Base-by-base conservation (phyloP, 2,329 filamentous ascomycete species). In the Aspergillus sp. region DNA sequence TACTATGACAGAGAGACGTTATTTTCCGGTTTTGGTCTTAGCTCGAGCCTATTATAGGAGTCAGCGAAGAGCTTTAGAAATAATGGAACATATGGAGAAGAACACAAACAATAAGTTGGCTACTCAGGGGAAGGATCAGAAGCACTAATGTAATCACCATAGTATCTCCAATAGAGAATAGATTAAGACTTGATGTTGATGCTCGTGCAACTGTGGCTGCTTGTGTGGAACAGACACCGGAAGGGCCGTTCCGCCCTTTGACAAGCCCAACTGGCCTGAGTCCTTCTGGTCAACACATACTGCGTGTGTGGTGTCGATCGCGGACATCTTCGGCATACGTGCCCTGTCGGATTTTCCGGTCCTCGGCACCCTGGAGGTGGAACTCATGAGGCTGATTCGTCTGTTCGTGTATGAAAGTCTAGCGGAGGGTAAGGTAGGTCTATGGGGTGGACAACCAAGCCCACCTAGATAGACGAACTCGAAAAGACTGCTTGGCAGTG, bases 321-420 rank as follows among this genome's bases (percentile, higher is more conserved):
- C 39, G 15, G 53, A 44, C 52, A 42, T 19, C 23, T 25, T 54
- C 39, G 53, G 53, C 25, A 8, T 17, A 42, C 36, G 19, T n/a
- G 39, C 21, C 39, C 23, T 13, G 27, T 55, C 19, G 23, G n/a
- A 10, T 17, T 47, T 17, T 41, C 39, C 42, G 53, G 53, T 27
- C 23, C 15, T 42, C 30, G 19, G 39, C 30, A 32, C 23, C 39
- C 10, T 25, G 8, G 8, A 11, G 8, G n/a, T 23, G 42, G 39
- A 17, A 55, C 39, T 17, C 7, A 47, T 55, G 53, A 47, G 53
- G 39, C 39, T 55, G 53, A 55, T 55, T 55, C 30, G 53, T 30
- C 39, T 32, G 53, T 36, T 36, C 41, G 53, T 36, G 3, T 54
- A 44, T 13, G n/a, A 21, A 30, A 54, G 23, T 13, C 52, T 19